Conservation (phyloP, 2,329 filamentous ascomycete genomes). For the Ophiosphaerella herpotricha region DNA sequence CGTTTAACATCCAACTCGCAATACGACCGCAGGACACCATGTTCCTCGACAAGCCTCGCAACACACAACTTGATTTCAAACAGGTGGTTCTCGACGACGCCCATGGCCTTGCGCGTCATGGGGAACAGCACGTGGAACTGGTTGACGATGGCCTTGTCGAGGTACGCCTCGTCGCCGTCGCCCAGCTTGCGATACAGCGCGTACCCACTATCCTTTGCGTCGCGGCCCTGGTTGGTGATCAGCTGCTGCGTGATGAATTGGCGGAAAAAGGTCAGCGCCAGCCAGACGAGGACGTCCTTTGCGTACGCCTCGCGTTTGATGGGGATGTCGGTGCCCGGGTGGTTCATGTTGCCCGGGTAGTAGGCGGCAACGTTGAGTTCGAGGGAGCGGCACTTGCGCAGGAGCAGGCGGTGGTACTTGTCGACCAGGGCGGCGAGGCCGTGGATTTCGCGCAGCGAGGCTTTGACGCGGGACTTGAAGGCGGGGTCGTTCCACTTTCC, state of each 20-base stretch:
- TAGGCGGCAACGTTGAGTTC: constrained; percentile 28
- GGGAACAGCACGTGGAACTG: constrained; percentile 50
- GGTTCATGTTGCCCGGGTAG: constrained; percentile 36
- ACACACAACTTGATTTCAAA: constrained; percentile 50
- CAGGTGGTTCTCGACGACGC: constrained; percentile 49
- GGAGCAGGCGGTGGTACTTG: constrained; percentile 34
- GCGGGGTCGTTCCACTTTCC: constrained; percentile 47
- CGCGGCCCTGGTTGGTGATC: constrained; percentile 44
- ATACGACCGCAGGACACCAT: constrained; percentile 46
- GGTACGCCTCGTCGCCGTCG: constrained; percentile 50
- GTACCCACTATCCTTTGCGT: constrained; percentile 52
- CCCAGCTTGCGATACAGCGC: constrained; percentile 50
- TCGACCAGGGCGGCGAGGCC: constrained; percentile 35
- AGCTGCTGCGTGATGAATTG: constrained; percentile 54
- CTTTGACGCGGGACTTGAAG: not conserved
- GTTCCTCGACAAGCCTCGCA: constrained; percentile 45
- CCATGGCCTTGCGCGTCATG: constrained; percentile 50
- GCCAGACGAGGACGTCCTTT: constrained; percentile 58
- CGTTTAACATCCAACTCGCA: constrained; percentile 47
- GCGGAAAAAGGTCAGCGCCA: constrained; percentile 53
- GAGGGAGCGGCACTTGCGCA: constrained; percentile 32
- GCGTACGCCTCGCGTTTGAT: constrained; percentile 51
- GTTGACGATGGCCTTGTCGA: constrained; percentile 45
- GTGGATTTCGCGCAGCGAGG: constrained; percentile 23
- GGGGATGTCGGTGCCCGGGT: constrained; percentile 32